phyloP scores from a whole-genome alignment of 2,329 filamentous ascomycete species.

The Botrytis pseudocinerea region DNA sequence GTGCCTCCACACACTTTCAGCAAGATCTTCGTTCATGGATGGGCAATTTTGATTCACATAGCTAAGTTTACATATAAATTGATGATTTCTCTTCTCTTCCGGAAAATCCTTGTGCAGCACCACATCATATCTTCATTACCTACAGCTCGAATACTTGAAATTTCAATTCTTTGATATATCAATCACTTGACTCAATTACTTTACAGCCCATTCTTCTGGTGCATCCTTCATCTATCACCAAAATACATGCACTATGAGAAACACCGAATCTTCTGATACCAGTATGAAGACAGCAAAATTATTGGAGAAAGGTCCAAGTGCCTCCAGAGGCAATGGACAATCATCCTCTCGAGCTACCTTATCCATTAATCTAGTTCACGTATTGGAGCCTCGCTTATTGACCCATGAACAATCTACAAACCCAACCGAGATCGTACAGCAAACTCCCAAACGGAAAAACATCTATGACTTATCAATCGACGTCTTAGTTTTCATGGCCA shows the following conservation, averaged over 20 bases:
- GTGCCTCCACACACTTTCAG: background rate
- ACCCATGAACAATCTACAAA: background rate
- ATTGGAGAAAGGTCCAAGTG: background rate
- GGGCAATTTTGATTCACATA: background rate
- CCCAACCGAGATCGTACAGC: background rate
- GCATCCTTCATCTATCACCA: background rate
- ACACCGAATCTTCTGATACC: background rate
- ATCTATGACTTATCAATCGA: slow-evolving; percentile 23
- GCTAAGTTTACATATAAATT: background rate
- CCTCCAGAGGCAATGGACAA: background rate
- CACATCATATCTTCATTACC: background rate
- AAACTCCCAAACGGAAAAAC: slow-evolving; percentile 16
- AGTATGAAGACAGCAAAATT: background rate
- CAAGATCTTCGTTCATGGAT: background rate
- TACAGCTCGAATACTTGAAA: background rate
- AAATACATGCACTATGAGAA: background rate
- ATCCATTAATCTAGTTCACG: background rate
- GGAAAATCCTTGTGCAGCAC: background rate
- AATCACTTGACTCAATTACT: background rate
- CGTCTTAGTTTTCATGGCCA: slow-evolving; percentile 23
- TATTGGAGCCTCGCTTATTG: too few relatives aligned
- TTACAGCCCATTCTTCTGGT: background rate
- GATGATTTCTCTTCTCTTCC: background rate
- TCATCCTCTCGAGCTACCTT: background rate
- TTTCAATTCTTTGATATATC: background rate